phyloP scores from a whole-genome alignment of 208 protist genomes.

The Trypanosoma melophagium region DNA sequence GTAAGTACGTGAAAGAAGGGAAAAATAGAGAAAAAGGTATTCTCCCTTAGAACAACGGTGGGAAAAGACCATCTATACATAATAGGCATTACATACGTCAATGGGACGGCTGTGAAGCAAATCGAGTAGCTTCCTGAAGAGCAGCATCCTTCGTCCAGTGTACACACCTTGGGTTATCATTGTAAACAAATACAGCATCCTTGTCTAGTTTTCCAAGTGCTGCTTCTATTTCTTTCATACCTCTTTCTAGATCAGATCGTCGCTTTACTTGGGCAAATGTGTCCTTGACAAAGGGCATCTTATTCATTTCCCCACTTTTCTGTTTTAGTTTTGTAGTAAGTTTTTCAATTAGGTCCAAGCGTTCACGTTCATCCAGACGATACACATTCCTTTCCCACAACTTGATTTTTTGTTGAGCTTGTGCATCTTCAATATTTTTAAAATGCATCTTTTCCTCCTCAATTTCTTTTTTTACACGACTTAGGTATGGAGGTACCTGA shows the following conservation, averaged over 20 bases:
- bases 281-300: conserved; percentile 85
- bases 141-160: conserved; percentile 78
- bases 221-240: conserved; percentile 73
- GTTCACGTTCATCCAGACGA: conserved; percentile 74
- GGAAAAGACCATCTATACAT: conserved; percentile 11
- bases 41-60: neutral
- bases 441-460: conserved; percentile 81
- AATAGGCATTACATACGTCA: conserved; percentile 18
- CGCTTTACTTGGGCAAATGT: conserved; percentile 62
- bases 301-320: conserved; percentile 68
- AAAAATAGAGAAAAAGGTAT: neutral
- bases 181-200: conserved; percentile 88
- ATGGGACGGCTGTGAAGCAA: conserved; percentile 6
- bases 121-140: conserved; percentile 58
- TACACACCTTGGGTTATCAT: conserved; percentile 74
- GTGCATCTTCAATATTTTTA: conserved; percentile 57
- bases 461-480: conserved; percentile 86
- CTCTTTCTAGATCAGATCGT: conserved; percentile 67
- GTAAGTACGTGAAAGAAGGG: neutral
- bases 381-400: conserved; percentile 65
- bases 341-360: conserved; percentile 56
- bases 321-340: conserved; percentile 69
- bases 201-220: conserved; percentile 80
- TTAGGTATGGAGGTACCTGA: conserved; percentile 82
- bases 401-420: conserved; percentile 37